Evolutionary conservation across 140 eudicot genomes (phyloP), one percentile per base, ranked within the genome.

Genomic region (Flaveria floridana): DNA sequence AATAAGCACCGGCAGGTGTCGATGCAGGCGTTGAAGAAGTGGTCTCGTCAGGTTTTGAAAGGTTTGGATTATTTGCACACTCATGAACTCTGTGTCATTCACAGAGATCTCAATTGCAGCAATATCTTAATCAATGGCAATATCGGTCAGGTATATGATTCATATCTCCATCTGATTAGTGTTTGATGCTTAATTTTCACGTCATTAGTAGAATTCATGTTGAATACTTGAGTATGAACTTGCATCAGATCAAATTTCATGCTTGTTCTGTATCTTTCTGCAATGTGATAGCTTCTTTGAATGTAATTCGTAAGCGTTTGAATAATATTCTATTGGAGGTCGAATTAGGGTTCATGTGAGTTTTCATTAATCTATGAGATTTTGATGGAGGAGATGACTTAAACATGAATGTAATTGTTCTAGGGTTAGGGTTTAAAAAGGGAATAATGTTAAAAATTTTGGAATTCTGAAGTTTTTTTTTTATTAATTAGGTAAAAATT

Each of bases 41-140:
- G 96, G 96, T 85, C 86, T 21, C 72, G 76, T 25, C 91, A 90
- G 72, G 82, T 87, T 41, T 83, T 90, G 34, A 82, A 63, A 82
- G 94, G 94, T 3, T 74, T 90, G 87, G 84, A 85, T 41, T 90
- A 90, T 72, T 25, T 90, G 73, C 96, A 89, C 73, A 77, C 82
- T 2, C 94, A 82, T 78, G 91, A 87, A 7, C 96, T 91, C 2
- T 87, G 96, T 58, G 76, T 89, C n/a, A 89, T 89, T 71, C 96
- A 90, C 28, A 72, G 94, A 75, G 96, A 90, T 84, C 89, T 90
- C 64, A 90, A 90, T 64, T 87, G 91, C 37, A 87, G 91, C 76
- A 87, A 90, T 28, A 76, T 85, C 37, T 90, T 90, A 78, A 81
- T 90, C 66, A 90, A 90, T 76, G 94, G 94, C 71, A 90, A 87